Base-by-base conservation (phyloP, 805 yeast species). In the Candida morakotiae region DNA sequence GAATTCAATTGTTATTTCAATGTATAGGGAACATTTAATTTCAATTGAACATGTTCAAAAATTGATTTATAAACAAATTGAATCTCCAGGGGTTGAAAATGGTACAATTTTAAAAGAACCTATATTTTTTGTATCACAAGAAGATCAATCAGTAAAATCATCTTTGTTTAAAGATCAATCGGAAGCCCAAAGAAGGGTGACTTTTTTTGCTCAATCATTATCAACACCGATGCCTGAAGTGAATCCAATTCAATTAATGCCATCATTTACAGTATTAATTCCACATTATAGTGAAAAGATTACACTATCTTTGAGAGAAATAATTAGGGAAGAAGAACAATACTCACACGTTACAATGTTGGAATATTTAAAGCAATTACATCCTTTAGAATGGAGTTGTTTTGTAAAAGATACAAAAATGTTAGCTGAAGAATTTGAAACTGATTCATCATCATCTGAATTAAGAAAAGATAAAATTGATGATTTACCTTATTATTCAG, bases 281-380 rank as follows among this genome's bases (percentile, higher is more conserved):
- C 98, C 98, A 55, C 98, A 91, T 64, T 91, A 91, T 67, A 74
- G 93, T 47, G 98, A 91, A 70, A 91, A 88, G 79, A 91, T 91
- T 45, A 72, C 89, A 51, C 69, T 91, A 35, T 87, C 96, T n/a
- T 71, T 93, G 55, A 83, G 94, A 61, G 98, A 91, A 65, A 88
- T 93, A 57, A 91, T 93, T 52, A 83, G 95, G 56, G 98, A 91
- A 69, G 98, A 93, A 62, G 96, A 89, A 58, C 96, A 88, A 67
- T 87, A 84, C 64, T 86, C 98, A 17, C 85, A 95, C 62, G 93
- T 93, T 39, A 91, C 97, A 11, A 69, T 93, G 53, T 74, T 91
- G 51, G 98, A 93, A 67, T 91, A 91, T 60, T 75, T 91, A 67
- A 91, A 91, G 65, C 96, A 87, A 66, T 73, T 91, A 47, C 96